Conservation (phyloP, 257 asterid genomes). For the Solanum boliviense region DNA sequence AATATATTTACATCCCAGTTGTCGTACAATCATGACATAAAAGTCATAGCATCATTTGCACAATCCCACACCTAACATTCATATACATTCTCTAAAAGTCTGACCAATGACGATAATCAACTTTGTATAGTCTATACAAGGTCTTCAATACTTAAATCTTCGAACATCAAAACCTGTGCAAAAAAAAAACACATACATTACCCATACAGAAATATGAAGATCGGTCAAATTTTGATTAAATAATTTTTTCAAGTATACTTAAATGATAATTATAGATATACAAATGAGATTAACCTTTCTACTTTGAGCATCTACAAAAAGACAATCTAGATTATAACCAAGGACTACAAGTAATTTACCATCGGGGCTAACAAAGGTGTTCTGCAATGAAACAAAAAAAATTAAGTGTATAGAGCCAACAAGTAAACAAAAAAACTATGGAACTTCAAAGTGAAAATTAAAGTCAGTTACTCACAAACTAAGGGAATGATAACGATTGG, state of each 20-base stretch:
- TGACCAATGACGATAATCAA: too few species aligned
- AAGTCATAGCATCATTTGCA: not conserved
- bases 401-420: not conserved
- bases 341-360: conserved; percentile 56
- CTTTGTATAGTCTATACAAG: too few species aligned
- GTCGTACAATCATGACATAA: not conserved
- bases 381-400: conserved; percentile 14
- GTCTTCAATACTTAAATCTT: not conserved
- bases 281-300: conserved; percentile 23
- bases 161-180: not conserved
- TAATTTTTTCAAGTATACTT: too few species aligned
- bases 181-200: too few species aligned
- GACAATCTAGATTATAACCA: conserved; percentile 55
- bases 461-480: conserved; percentile 34
- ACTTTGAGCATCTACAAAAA: conserved; percentile 36
- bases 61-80: not conserved
- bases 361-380: conserved; percentile 50
- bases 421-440: too few species aligned
- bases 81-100: not conserved
- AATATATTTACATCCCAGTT: too few species aligned
- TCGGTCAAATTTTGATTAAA: too few species aligned
- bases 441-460: too few species aligned
- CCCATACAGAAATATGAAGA: not conserved
- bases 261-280: too few species aligned
- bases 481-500: conserved; percentile 53